Evolutionary conservation across 306 rosid species (phyloP).

Genomic region (Malus orientalis): DNA sequence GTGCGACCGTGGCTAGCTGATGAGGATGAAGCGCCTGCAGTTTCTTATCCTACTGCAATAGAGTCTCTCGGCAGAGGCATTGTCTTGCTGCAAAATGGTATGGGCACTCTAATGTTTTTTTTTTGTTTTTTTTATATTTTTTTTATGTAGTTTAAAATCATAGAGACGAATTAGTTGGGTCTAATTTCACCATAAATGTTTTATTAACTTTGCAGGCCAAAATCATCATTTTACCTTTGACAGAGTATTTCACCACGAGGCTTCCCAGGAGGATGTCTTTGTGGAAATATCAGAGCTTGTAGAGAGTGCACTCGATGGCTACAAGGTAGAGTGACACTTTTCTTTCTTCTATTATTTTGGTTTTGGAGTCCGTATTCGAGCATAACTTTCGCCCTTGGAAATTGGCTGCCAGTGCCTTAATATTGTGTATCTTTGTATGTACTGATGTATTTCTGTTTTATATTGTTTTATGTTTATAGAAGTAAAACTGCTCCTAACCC

Average conservation of each 20-base stretch:
- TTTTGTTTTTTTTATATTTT: no score
- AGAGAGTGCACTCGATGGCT: conserved; percentile 52
- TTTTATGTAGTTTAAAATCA: background rate
- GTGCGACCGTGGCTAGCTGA: conserved; percentile 83
- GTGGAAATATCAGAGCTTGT: conserved; percentile 84
- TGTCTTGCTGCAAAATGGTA: conserved; percentile 81
- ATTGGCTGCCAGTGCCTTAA: no score
- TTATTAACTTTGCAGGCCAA: conserved; percentile 41
- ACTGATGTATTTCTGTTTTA: no score
- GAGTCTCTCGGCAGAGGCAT: conserved; percentile 76
- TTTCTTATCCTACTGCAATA: conserved; percentile 71
- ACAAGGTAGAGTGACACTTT: conserved; percentile 45
- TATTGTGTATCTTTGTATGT: no score
- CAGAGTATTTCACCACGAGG: conserved; percentile 67
- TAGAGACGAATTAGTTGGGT: background rate
- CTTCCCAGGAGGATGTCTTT: conserved; percentile 82
- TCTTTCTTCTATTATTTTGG: background rate
- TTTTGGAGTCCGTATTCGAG: no score
- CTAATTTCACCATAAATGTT: conserved; percentile 3
- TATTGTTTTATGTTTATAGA: background rate
- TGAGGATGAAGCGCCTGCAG: conserved; percentile 45
- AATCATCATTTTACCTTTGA: conserved; percentile 81
- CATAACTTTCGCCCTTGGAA: no score
- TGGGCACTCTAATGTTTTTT: background rate
- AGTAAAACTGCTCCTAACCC: background rate